A percentile compares a stretch with the other conserved stretches of the same genome.
Conservation (phyloP, 1,284 basidiomycete genomes). For the Fistulinella cinereoalba region DNA sequence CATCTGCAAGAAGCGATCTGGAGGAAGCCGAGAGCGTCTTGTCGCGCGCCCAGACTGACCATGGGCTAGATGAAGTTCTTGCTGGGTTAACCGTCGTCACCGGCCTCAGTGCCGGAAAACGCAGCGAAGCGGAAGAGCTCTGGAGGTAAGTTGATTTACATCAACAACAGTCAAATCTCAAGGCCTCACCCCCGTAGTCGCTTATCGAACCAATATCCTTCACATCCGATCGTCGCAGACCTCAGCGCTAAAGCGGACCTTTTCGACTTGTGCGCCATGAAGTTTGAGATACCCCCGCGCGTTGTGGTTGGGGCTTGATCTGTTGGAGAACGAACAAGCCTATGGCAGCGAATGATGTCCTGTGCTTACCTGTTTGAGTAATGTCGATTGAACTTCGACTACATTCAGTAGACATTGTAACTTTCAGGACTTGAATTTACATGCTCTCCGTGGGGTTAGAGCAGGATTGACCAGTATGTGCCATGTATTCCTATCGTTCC, state of each 20-base stretch:
- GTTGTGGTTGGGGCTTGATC: conserved; percentile 30
- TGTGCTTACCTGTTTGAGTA: neutral
- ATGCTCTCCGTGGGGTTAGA: too few relatives aligned
- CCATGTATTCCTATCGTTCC: too few relatives aligned
- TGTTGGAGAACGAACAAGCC: neutral
- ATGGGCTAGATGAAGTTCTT: conserved; percentile 54
- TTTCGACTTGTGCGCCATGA: conserved; percentile 72
- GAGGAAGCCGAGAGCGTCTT: conserved; percentile 64
- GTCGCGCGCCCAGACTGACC: conserved; percentile 22
- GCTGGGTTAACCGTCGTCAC: conserved; percentile 68
- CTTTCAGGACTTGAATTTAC: too few relatives aligned
- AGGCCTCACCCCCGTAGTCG: conserved; percentile 41
- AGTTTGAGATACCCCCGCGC: conserved; percentile 60
- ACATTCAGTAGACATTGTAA: too few relatives aligned
- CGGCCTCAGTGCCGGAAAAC: conserved; percentile 58
- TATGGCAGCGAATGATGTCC: conserved; percentile 2
- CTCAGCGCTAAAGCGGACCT: conserved; percentile 55
- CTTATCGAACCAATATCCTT: conserved; percentile 55
- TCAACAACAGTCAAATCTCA: neutral
- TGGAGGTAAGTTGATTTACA: conserved; percentile 51
- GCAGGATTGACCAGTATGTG: too few relatives aligned
- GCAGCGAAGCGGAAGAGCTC: conserved; percentile 58
- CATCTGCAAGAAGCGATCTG: conserved; percentile 82
- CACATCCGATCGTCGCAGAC: conserved; percentile 68
- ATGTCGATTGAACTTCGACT: too few relatives aligned